Evolutionary conservation across 371 early-diverging fungal species (phyloP).

Genomic region (Syncephalastrum contaminatum): DNA sequence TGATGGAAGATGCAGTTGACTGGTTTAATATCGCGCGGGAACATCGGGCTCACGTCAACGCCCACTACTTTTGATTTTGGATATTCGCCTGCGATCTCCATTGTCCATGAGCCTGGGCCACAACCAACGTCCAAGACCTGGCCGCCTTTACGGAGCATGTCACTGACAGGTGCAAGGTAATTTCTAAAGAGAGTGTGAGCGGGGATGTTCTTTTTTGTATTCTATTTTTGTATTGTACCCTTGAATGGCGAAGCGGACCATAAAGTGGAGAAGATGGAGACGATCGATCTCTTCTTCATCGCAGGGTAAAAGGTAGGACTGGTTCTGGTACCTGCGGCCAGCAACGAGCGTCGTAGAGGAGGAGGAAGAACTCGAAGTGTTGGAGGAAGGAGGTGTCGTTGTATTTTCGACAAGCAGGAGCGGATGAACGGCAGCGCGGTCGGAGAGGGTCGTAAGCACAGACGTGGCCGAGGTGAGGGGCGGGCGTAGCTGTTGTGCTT

Average conservation of each 20-base stretch:
- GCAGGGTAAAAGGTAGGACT: constrained; percentile 38
- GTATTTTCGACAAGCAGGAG: constrained; percentile 27
- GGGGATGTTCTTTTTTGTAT: not conserved
- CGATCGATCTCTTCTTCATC: constrained; percentile 50
- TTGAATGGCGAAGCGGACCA: constrained; percentile 54
- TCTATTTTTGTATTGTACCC: constrained; percentile 27
- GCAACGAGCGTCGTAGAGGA: no score
- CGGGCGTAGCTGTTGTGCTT: constrained; percentile 2
- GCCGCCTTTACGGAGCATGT: constrained; percentile 43
- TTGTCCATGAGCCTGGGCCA: constrained; percentile 59
- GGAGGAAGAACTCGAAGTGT: not conserved
- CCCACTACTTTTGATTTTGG: constrained; percentile 55
- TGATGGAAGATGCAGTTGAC: constrained; percentile 43
- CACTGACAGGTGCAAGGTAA: constrained; percentile 52
- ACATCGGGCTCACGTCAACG: constrained; percentile 41
- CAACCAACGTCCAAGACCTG: constrained; percentile 54
- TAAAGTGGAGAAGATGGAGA: constrained; percentile 43
- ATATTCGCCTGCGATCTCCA: constrained; percentile 60
- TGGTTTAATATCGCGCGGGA: constrained; percentile 43
- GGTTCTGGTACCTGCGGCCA: constrained; percentile 14
- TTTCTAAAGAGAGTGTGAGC: constrained; percentile 23
- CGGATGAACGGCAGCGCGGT: constrained; percentile 1
- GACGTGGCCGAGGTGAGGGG: constrained; percentile 7
- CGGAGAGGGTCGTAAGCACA: constrained; percentile 2
- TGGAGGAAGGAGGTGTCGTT: constrained; percentile 1